A percentile compares a stretch with the other conserved stretches of the same genome.
Evolutionary conservation across 345 rosid species (phyloP).

Genomic region (Laguncularia racemosa): DNA sequence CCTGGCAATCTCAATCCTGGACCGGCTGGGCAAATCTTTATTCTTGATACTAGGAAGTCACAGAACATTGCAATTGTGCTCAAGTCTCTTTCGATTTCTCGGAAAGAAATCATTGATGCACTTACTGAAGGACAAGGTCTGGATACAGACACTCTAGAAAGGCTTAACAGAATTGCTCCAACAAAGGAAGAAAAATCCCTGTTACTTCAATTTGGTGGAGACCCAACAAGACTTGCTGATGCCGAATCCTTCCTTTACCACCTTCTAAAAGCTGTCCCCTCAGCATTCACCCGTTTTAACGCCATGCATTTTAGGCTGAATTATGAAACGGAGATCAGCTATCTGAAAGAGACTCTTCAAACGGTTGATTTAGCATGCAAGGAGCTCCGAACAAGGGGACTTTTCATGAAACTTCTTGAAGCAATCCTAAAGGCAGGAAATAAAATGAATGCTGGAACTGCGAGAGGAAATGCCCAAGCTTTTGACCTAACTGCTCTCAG

Average conservation of each 20-base stretch:
- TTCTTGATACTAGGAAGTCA: constrained; percentile 69
- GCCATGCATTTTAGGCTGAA: constrained; percentile 67
- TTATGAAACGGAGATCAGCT: constrained; percentile 51
- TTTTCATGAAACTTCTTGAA: constrained; percentile 78
- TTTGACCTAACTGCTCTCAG: constrained; percentile 65
- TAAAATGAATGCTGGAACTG: constrained; percentile 90
- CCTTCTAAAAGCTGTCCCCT: constrained; percentile 64
- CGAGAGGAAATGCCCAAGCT: constrained; percentile 89
- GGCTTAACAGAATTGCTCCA: constrained; percentile 65
- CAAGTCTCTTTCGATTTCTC: constrained; percentile 53
- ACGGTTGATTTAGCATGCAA: constrained; percentile 58
- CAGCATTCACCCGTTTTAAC: constrained; percentile 53
- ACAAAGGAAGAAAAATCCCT: constrained; percentile 51
- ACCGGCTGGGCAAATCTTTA: constrained; percentile 33
- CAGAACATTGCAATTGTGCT: constrained; percentile 77
- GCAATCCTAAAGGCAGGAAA: constrained; percentile 95
- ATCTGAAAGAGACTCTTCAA: constrained; percentile 39
- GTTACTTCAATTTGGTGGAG: constrained; percentile 55
- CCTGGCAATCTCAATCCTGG: constrained; percentile 15
- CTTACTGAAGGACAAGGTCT: constrained; percentile 50
- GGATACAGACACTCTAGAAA: constrained; percentile 55
- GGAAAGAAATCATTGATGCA: constrained; percentile 43
- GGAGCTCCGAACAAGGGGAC: constrained; percentile 62
- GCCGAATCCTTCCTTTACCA: constrained; percentile 73
- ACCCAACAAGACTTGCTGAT: constrained; percentile 48